A percentile compares a stretch with the other conserved stretches of the same genome.
Conservation (phyloP, 1,284 basidiomycete genomes). For the Ganoderma multipileum region DNA sequence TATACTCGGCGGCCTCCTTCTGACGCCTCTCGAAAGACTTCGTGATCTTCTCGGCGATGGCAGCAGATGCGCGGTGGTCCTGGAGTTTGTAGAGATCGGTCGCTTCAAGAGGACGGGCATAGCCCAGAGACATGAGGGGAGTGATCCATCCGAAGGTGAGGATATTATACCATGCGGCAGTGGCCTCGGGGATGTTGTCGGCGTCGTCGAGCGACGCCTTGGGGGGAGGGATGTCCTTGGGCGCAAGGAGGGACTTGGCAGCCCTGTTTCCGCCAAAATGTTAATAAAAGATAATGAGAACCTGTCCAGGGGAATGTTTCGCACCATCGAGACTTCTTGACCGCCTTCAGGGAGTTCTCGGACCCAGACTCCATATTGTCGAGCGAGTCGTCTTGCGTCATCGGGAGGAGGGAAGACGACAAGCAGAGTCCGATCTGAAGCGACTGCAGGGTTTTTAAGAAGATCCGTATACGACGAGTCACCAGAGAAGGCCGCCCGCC, state of each 20-base stretch:
- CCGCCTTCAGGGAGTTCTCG: conserved; percentile 16
- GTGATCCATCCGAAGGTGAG: conserved; percentile 79
- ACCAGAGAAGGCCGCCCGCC: neutral
- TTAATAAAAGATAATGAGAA: neutral
- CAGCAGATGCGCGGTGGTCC: conserved; percentile 60
- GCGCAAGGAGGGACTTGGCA: conserved; percentile 33
- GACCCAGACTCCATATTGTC: conserved; percentile 12
- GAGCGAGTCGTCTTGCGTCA: conserved; percentile 24
- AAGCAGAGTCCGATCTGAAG: neutral
- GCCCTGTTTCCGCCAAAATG: conserved; percentile 13
- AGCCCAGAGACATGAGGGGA: conserved; percentile 72
- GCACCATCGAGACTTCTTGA: conserved; percentile 23
- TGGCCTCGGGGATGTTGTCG: conserved; percentile 54
- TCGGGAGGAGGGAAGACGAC: conserved; percentile 5
- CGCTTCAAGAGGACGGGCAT: conserved; percentile 81
- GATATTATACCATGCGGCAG: conserved; percentile 57
- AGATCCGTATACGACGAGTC: neutral
- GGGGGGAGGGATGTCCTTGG: conserved; percentile 50
- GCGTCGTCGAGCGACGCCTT: conserved; percentile 63
- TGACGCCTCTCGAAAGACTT: conserved; percentile 70
- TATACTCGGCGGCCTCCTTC: conserved; percentile 71
- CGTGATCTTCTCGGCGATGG: conserved; percentile 69
- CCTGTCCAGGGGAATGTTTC: neutral
- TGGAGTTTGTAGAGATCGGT: conserved; percentile 88
- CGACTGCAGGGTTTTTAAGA: neutral